These are phyloP conservation scores for Mucor plumbeus DNA, from an alignment of 371 early-diverging fungal species.

Conservation along the genomic window DNA sequence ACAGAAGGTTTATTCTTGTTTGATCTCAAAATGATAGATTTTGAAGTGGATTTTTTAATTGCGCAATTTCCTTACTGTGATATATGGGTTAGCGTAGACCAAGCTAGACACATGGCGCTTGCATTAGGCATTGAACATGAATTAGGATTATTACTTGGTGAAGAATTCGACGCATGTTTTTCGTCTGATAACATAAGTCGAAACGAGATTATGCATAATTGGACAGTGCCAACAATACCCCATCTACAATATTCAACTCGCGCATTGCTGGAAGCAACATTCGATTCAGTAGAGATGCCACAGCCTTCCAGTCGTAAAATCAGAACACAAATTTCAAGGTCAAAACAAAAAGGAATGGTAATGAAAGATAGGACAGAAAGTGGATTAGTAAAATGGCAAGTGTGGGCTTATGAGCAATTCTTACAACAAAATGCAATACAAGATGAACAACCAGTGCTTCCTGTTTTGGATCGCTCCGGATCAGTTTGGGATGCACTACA, in stretches of 20 bases:
- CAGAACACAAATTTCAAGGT: conserved; percentile 43
- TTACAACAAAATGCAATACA: conserved; percentile 16
- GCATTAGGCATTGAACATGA: conserved; percentile 37
- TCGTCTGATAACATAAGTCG: conserved; percentile 39
- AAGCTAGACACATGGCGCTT: conserved; percentile 40
- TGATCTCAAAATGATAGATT: conserved; percentile 35
- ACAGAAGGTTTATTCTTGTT: conserved; percentile 53
- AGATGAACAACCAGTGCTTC: background rate
- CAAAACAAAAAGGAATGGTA: conserved; percentile 41
- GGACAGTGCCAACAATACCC: conserved; percentile 45
- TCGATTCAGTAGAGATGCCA: conserved; percentile 22
- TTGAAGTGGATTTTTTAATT: conserved; percentile 47
- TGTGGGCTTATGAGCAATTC: conserved; percentile 47
- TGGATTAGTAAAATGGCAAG: conserved; percentile 48
- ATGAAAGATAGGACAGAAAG: conserved; percentile 47
- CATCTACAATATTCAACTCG: conserved; percentile 47
- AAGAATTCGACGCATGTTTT: conserved; percentile 26
- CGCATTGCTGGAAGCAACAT: conserved; percentile 40
- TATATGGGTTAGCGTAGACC: conserved; percentile 44
- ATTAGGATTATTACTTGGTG: conserved; percentile 23
- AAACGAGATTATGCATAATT: conserved; percentile 53
- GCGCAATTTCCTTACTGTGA: conserved; percentile 50
- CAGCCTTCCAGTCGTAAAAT: conserved; percentile 30
- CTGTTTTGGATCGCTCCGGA: conserved; percentile 19
- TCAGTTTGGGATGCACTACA: conserved; percentile 52